Conservation (phyloP, 306 rosid species). For the Vigna unguiculata region DNA sequence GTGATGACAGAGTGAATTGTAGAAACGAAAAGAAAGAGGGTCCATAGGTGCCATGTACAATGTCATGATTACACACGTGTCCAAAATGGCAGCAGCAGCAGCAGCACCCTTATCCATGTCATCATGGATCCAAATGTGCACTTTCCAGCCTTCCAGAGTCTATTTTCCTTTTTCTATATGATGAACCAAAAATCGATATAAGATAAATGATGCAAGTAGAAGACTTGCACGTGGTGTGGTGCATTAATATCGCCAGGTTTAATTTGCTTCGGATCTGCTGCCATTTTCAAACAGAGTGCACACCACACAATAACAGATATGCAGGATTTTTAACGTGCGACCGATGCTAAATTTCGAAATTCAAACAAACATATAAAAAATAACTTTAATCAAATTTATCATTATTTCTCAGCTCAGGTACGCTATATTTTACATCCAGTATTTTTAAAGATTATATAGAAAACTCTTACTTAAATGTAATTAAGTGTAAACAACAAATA, state of each 20-base stretch:
- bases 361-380: no score
- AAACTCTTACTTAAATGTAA: no score
- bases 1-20: conserved; percentile 34
- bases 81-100: conserved; percentile 42
- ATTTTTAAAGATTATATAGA: no score
- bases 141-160: conserved; percentile 42
- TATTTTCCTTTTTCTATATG: conserved; percentile 23
- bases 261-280: conserved; percentile 84
- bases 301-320: conserved; percentile 35
- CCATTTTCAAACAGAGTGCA: conserved; percentile 38
- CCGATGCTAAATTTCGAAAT: background rate
- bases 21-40: conserved; percentile 45
- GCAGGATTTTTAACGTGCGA: conserved; percentile 8
- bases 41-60: conserved; percentile 48
- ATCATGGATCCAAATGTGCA: conserved; percentile 55
- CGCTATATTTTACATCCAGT: no score
- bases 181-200: conserved; percentile 20
- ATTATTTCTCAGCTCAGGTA: no score
- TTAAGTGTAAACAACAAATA: no score
- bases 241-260: conserved; percentile 42
- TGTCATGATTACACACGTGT: conserved; percentile 67
- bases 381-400: no score
- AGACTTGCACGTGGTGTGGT: conserved; percentile 63
- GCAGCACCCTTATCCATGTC: conserved; percentile 47
- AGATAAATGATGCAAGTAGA: conserved; percentile 48